These are phyloP conservation scores for Suhomyces pyralidae DNA, from an alignment of 805 yeast species.

Conservation along the genomic window DNA sequence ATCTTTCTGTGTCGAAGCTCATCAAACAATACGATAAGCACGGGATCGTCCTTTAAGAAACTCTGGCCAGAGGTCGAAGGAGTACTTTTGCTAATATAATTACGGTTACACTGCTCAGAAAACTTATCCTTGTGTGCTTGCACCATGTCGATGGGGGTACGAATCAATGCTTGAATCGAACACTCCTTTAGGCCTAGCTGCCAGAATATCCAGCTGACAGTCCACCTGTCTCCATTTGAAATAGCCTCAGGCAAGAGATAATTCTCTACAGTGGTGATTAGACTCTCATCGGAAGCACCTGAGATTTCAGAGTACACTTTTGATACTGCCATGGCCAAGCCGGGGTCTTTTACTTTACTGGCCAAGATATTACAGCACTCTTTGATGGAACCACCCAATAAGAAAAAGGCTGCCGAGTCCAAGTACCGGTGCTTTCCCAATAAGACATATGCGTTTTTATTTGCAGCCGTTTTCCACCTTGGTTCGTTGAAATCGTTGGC, in stretches of 20 bases:
- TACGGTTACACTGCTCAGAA: slow-evolving; percentile 17
- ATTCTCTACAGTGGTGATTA: slow-evolving; percentile 47
- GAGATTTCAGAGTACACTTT: slow-evolving; percentile 47
- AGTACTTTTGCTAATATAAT: slow-evolving; percentile 6
- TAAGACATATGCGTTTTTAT: slow-evolving; percentile 88
- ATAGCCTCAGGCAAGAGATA: slow-evolving; percentile 57
- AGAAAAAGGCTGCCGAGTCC: slow-evolving; percentile 87
- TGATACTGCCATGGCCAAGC: slow-evolving; percentile 77
- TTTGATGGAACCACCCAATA: slow-evolving; percentile 68
- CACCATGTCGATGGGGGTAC: slow-evolving; percentile 43
- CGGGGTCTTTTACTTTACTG: slow-evolving; percentile 62
- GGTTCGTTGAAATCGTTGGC: slow-evolving; percentile 69
- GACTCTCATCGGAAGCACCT: neutral
- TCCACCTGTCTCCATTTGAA: slow-evolving; percentile 72
- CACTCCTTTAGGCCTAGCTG: slow-evolving; percentile 39
- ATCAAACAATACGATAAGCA: slow-evolving; percentile 62
- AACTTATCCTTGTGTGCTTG: slow-evolving; percentile 17
- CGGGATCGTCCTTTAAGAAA: slow-evolving; percentile 77
- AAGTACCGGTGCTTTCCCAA: slow-evolving; percentile 81
- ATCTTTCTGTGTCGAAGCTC: slow-evolving; percentile 54
- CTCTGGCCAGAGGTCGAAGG: slow-evolving; percentile 20
- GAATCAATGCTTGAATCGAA: slow-evolving; percentile 64
- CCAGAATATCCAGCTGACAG: slow-evolving; percentile 78
- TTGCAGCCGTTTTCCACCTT: slow-evolving; percentile 86
- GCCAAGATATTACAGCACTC: slow-evolving; percentile 78